phyloP scores from a whole-genome alignment of 2,329 filamentous ascomycete species.

The Calonectria montana region DNA sequence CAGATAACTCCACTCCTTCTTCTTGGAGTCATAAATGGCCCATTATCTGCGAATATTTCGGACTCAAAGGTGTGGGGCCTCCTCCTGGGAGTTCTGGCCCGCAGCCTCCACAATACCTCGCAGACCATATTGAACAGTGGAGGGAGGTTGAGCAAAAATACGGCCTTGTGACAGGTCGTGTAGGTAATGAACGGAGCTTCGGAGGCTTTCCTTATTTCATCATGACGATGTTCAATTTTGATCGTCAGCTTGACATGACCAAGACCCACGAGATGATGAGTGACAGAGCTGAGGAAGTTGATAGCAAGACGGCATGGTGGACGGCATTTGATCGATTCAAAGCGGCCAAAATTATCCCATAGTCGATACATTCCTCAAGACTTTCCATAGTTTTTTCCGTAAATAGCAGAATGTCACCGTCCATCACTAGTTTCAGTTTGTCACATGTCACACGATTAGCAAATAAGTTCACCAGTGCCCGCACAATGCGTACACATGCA shows the following conservation, averaged over 20 bases:
- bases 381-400: not conserved
- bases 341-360: slow-evolving; percentile 48
- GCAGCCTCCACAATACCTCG: slow-evolving; percentile 45
- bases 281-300: slow-evolving; percentile 43
- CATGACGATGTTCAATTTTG: slow-evolving; percentile 50
- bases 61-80: slow-evolving; percentile 52
- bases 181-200: slow-evolving; percentile 45
- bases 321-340: slow-evolving; percentile 48
- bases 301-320: slow-evolving; percentile 44
- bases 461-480: not conserved
- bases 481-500: too few species aligned
- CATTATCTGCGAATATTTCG: slow-evolving; percentile 58
- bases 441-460: not conserved
- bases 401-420: not conserved
- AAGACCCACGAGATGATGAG: slow-evolving; percentile 47
- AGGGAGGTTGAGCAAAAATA: slow-evolving; percentile 46
- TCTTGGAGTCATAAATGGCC: slow-evolving; percentile 59
- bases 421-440: not conserved
- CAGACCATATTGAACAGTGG: slow-evolving; percentile 47
- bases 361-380: not conserved
- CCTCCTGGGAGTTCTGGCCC: slow-evolving; percentile 43
- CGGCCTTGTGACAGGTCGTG: slow-evolving; percentile 45
- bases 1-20: slow-evolving; percentile 49
- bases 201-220: slow-evolving; percentile 47
- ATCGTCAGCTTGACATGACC: slow-evolving; percentile 48